Conservation (phyloP, 2,329 filamentous ascomycete species). For the Diaporthe ampelina region DNA sequence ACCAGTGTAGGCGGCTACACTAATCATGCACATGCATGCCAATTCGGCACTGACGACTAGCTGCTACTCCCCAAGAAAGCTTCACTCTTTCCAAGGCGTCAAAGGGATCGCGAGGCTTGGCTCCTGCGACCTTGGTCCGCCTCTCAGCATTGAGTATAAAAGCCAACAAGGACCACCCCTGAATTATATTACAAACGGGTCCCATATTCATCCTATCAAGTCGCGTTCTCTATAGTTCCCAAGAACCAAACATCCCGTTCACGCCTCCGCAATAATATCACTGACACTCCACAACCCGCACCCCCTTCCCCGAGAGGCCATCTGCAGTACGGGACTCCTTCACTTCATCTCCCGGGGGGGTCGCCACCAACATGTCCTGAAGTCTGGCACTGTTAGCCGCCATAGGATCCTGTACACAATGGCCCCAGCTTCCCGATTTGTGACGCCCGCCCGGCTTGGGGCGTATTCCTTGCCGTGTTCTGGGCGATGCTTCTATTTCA, state of each 20-base stretch:
- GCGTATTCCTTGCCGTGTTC: conserved; percentile 12
- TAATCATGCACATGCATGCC: conserved; percentile 27
- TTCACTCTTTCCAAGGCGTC: conserved; percentile 12
- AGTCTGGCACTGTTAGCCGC: conserved; percentile 10
- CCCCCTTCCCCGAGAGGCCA: background rate
- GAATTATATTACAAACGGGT: background rate
- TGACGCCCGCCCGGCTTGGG: background rate
- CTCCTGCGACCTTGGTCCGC: background rate
- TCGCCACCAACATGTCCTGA: conserved; percentile 1
- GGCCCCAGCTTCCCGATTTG: conserved; percentile 16
- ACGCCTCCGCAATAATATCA: conserved; percentile 21
- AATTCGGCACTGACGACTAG: background rate
- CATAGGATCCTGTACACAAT: background rate
- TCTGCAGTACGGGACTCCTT: background rate
- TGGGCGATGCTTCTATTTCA: conserved; percentile 13
- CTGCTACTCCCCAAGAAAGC: conserved; percentile 18
- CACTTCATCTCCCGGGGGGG: background rate
- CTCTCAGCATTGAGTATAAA: background rate
- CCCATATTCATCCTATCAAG: background rate
- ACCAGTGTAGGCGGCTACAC: background rate
- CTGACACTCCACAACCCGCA: background rate
- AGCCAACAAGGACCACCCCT: background rate
- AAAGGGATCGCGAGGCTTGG: conserved; percentile 22
- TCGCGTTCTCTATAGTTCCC: background rate
- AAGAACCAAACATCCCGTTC: background rate